A percentile compares a stretch with the other conserved stretches of the same genome.
phyloP scores from a whole-genome alignment of 108 stramenopile genomes.

The Nitzschia sp. region DNA sequence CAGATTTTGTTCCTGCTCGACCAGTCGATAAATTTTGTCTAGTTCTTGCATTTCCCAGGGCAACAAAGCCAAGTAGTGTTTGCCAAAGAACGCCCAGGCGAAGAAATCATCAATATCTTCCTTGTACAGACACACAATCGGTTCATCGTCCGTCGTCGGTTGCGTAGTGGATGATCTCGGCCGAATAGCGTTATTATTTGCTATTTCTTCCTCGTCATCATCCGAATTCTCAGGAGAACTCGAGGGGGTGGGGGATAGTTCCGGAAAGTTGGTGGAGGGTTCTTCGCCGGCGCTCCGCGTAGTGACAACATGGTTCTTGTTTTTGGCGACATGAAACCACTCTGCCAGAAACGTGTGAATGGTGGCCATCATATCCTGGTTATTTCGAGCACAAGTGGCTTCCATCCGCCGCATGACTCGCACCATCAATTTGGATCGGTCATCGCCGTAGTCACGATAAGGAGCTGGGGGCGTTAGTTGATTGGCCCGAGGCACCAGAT shows the following conservation, averaged over 20 bases:
- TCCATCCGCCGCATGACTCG: constrained; percentile 53
- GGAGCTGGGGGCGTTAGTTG: constrained; percentile 11
- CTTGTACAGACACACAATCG: constrained; percentile 32
- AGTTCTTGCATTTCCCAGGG: constrained; percentile 37
- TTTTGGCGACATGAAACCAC: constrained; percentile 36
- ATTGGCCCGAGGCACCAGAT: constrained; percentile 40
- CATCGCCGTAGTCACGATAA: constrained; percentile 41
- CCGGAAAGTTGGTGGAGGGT: constrained; percentile 2
- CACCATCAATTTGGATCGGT: constrained; percentile 27
- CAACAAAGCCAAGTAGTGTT: constrained; percentile 35
- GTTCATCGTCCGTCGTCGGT: background rate
- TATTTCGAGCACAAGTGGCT: constrained; percentile 18
- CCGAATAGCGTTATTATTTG: background rate
- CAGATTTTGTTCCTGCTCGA: constrained; percentile 33
- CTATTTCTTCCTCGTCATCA: constrained; percentile 14
- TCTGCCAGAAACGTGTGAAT: constrained; percentile 26
- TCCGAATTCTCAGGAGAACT: constrained; percentile 13
- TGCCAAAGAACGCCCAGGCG: constrained; percentile 82
- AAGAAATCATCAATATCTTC: constrained; percentile 72
- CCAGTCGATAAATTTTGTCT: constrained; percentile 40
- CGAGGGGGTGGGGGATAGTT: background rate
- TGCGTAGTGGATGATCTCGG: background rate
- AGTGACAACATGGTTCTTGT: constrained; percentile 4
- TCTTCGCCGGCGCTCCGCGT: background rate
- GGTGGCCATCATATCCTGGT: background rate